These are phyloP conservation scores for Podospora pseudoanserina DNA, from an alignment of 495 filamentous ascomycete species.

Conservation along the genomic window DNA sequence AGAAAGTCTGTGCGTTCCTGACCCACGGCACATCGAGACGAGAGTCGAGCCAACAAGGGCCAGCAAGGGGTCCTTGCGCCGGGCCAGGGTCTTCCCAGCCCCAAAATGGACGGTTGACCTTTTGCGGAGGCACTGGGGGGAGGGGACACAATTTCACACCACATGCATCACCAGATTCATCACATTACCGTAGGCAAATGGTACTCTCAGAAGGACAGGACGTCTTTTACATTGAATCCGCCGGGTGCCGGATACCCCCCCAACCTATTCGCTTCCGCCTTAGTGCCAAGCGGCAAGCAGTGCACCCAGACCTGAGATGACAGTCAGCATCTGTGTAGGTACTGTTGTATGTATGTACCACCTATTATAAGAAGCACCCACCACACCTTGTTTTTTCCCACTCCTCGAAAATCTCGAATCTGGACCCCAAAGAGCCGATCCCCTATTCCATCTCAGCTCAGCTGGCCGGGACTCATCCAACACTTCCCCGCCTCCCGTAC, in stretches of 20 bases:
- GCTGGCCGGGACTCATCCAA: background rate
- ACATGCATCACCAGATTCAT: background rate
- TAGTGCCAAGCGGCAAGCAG: background rate
- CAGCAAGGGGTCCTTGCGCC: constrained; percentile 4
- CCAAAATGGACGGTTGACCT: background rate
- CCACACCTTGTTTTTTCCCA: background rate
- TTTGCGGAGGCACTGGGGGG: background rate
- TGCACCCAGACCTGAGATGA: background rate
- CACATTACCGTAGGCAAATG: background rate
- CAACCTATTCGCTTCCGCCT: background rate
- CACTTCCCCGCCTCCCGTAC: background rate
- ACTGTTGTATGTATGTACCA: background rate
- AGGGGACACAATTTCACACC: too few species aligned
- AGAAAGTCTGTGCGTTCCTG: constrained; percentile 8
- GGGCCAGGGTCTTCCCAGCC: background rate
- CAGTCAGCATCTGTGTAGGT: background rate
- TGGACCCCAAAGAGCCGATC: background rate
- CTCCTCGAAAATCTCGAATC: background rate
- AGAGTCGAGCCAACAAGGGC: background rate
- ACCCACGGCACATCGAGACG: background rate
- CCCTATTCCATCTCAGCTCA: background rate
- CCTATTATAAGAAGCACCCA: background rate
- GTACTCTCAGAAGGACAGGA: background rate
- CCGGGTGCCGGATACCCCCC: background rate
- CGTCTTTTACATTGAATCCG: background rate